Conservation (phyloP, 1,139 yeast species). For the Williopsis jadinii region DNA sequence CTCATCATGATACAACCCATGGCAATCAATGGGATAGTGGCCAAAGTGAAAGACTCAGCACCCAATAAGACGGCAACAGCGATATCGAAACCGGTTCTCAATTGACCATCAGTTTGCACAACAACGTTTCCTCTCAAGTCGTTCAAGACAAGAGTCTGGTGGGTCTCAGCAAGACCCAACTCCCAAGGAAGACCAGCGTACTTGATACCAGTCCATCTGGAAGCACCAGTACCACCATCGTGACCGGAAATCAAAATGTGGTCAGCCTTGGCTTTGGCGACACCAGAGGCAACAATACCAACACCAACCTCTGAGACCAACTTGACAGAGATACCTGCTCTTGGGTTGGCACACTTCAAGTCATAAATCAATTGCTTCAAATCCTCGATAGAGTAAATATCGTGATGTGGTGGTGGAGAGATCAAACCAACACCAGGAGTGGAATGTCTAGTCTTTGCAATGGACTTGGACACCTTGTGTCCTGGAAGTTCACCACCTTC, state of each 20-base stretch:
- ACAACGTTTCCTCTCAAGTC: constrained; percentile 93
- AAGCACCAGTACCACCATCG: constrained; percentile 99
- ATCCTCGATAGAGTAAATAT: constrained; percentile 96
- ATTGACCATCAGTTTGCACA: constrained; percentile 96
- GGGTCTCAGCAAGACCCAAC: constrained; percentile 95
- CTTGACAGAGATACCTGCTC: constrained; percentile 95
- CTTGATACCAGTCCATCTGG: constrained; percentile 94
- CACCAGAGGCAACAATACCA: constrained; percentile 98
- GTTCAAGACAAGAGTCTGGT: constrained; percentile 91
- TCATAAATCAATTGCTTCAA: constrained; percentile 94
- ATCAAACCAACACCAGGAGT: constrained; percentile 96
- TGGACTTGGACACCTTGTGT: constrained; percentile 68
- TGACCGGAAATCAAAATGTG: constrained; percentile 94
- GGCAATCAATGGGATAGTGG: constrained; percentile 94
- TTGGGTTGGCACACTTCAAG: constrained; percentile 92
- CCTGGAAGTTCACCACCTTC: constrained; percentile 99
- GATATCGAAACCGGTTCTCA: constrained; percentile 87
- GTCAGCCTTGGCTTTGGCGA: constrained; percentile 97
- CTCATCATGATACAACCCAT: constrained; percentile 97
- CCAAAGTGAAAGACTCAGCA: constrained; percentile 98
- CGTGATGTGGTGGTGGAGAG: constrained; percentile 98
- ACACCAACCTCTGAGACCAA: constrained; percentile 98
- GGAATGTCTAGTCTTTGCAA: constrained; percentile 94
- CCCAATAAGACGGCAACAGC: constrained; percentile 95
- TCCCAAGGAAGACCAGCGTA: constrained; percentile 99